Evolutionary conservation across 371 early-diverging fungal genomes (phyloP), one percentile per base, ranked within the genome.

Genomic region (Mucor piriformis): DNA sequence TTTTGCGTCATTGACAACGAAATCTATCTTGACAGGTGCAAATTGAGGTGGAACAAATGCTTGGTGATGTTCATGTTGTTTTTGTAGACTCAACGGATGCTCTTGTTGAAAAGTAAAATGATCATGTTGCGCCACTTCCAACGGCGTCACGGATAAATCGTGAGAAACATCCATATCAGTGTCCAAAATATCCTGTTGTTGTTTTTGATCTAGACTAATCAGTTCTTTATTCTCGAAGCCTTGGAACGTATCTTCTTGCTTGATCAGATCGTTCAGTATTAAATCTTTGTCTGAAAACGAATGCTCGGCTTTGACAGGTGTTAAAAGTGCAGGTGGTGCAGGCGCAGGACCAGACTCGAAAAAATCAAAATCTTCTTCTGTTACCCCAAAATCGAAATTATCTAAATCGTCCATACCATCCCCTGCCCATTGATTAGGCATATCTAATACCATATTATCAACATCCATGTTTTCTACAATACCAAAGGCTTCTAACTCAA

Each of bases 311-410:
- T 43, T 34, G n/a, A 27, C 21, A 6, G 40, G 0, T 25, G 57
- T 21, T 29, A 40, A 37, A 12, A n/a, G 6, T 40, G 40, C 11
- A 23, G 16, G 8, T 18, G 43, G n/a, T 13, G 40, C 24, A 20
- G 38, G 16, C 24, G 59, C 13, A 1, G 37, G 47, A 33, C 47
- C 34, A 37, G 69, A 53, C 34, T 60, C 54, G 16, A 80, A 80
- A 59, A 75, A 80, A 42, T 77, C 69, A 40, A 74, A 80, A 54
- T 80, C 81, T 44, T 68, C 81, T 35, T 80, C 81, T 8, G 81
- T 80, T 2, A 80, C 77, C 24, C 73, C 72, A 20, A 77, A 50
- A 51, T 74, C 75, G 48, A 80, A 71, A 33, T 59, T 74, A 42
- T 76, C 81, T 29, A 77, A 44, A 52, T 74, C 65, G n/a, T 58